Percentiles rank a stretch among this genome's conserved stretches.
phyloP scores from a whole-genome alignment of 2,329 filamentous ascomycete species.

The Ascocoryne sarcoides region DNA sequence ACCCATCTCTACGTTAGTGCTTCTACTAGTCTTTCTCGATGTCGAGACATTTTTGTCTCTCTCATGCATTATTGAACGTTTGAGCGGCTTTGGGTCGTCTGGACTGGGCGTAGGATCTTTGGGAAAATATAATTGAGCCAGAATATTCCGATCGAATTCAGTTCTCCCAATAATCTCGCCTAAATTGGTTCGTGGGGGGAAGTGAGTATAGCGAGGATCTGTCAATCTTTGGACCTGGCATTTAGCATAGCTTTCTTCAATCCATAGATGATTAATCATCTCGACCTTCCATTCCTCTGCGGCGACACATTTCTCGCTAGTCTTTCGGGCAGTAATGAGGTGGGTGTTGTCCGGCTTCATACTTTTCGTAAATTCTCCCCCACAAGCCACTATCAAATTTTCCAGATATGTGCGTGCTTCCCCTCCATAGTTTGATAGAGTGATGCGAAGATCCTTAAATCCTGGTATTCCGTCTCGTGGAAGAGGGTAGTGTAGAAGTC shows the following conservation, averaged over 20 bases:
- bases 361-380: constrained; percentile 86
- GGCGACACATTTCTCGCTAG: constrained; percentile 87
- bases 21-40: constrained; percentile 4
- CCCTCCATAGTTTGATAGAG: constrained; percentile 91
- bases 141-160: constrained; percentile 55
- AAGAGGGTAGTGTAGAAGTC: constrained; percentile 83
- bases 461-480: constrained; percentile 69
- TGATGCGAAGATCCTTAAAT: constrained; percentile 70
- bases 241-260: constrained; percentile 93
- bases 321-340: constrained; percentile 80
- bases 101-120: constrained; percentile 32
- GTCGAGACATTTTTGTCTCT: constrained; percentile 28
- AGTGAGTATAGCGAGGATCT: constrained; percentile 71
- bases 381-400: constrained; percentile 76
- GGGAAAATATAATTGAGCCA: constrained; percentile 58
- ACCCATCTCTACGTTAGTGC: background rate
- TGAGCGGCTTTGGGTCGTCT: constrained; percentile 38
- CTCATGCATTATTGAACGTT: constrained; percentile 38
- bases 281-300: constrained; percentile 87
- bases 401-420: constrained; percentile 90
- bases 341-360: constrained; percentile 95
- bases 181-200: constrained; percentile 81
- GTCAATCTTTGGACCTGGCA: constrained; percentile 68
- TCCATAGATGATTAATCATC: constrained; percentile 90
- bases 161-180: constrained; percentile 90